Evolutionary conservation across 306 rosid genomes (phyloP).

Genomic region (Vigna unguiculata): DNA sequence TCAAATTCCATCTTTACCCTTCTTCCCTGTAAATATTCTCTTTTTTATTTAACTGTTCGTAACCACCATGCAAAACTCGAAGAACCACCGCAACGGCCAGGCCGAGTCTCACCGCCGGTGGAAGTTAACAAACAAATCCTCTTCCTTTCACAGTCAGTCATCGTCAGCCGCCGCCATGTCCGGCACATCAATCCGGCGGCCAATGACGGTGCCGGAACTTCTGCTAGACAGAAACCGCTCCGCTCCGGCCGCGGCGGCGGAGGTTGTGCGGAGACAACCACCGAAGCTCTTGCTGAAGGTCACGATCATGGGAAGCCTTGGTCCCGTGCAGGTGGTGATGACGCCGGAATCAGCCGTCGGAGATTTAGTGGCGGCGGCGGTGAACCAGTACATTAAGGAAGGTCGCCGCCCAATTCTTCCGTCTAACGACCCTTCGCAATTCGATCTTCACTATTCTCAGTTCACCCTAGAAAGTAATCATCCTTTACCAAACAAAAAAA

Average conservation of each 20-base stretch:
- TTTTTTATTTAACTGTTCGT: background rate
- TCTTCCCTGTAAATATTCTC: background rate
- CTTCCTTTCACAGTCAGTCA: conserved; percentile 64
- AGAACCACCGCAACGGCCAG: conserved; percentile 55
- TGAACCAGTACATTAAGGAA: conserved; percentile 68
- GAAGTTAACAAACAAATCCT: conserved; percentile 60
- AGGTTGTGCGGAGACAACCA: conserved; percentile 50
- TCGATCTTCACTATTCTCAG: conserved; percentile 92
- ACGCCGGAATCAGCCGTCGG: conserved; percentile 63
- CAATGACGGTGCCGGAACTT: conserved; percentile 77
- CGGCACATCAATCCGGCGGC: conserved; percentile 57
- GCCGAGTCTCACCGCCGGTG: conserved; percentile 63
- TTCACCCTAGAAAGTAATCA: conserved; percentile 88
- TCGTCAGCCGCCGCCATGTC: background rate
- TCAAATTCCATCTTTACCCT: conserved; percentile 11
- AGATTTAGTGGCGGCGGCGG: conserved; percentile 60
- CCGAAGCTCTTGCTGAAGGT: conserved; percentile 83
- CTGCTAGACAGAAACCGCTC: conserved; percentile 28
- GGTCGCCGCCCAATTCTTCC: conserved; percentile 82
- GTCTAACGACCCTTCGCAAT: conserved; percentile 54
- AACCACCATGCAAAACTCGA: conserved; percentile 60
- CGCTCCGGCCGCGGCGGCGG: background rate
- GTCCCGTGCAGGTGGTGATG: conserved; percentile 76
- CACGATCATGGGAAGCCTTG: conserved; percentile 74
- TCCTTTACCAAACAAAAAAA: too few species aligned